Base-by-base conservation (phyloP, 345 rosid genomes). In the Dovyalis caffra region DNA sequence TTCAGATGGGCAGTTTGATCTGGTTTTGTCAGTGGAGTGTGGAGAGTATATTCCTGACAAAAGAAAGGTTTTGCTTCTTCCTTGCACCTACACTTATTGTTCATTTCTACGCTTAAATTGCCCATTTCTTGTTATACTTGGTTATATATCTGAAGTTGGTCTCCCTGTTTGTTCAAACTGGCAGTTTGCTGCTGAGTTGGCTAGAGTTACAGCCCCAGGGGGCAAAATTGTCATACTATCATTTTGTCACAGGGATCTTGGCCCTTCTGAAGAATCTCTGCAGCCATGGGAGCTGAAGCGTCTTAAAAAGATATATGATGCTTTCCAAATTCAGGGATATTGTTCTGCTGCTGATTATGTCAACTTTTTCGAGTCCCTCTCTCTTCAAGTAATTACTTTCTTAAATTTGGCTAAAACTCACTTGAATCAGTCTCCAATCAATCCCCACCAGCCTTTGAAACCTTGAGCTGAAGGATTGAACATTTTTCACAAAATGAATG, bases 11-110 rank as follows among this genome's bases (percentile, higher is more conserved):
- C 83, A 80, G 51, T 94, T 94, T 75, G 92, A 94, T 83, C 86
- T 92, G 6, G 97, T 94, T 12, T 94, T 97, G 97, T 92, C 97
- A 37, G 92, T 92, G 97, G 99, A 92, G 86, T 92, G 99, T 35
- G 97, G 97, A 77, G 99, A 94, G 77, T 97, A 92, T 86, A 91
- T 94, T 91, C 97, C 97, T 43, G 92, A 94, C 70, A 94, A 92
- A 83, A 57, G 69, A 31, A 87, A 90, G 97, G 98, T 92, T 64
- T 34, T 3, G 34, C 33, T 64, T 73, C 68, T 74, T 16, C 6
- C 62, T 31, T 63, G 61, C 2, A n/a, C 29, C 47, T 28, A 0
- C 47, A 28, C 34, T 28, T 61, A 21, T 66, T 6, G 29, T 32
- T 8, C 35, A 5, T 35, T 31, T 7, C 4, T 64, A 11, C 3